Percentiles rank a stretch among this genome's conserved stretches.
Conservation (phyloP, 139 green algal species). For the Coccomyxa sp. region DNA sequence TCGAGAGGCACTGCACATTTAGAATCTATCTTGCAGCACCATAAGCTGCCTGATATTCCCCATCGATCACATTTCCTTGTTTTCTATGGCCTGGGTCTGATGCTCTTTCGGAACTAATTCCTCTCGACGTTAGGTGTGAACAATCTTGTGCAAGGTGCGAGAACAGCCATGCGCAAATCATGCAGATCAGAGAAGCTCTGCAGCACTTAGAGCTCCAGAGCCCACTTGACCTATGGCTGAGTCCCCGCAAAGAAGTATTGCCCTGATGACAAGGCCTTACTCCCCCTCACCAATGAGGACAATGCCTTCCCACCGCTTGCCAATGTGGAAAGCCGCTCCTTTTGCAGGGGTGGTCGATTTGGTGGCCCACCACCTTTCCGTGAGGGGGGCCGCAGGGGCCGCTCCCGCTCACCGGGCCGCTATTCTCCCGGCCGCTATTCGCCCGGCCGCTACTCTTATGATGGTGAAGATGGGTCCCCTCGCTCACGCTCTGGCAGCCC, state of each 20-base stretch:
- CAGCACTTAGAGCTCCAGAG: background rate
- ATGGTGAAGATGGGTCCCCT: background rate
- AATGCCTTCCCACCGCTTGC: background rate
- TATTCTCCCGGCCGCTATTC: constrained; percentile 17
- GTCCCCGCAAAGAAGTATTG: background rate
- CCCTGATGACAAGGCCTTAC: background rate
- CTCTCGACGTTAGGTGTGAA: too few relatives aligned
- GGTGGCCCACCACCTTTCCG: background rate
- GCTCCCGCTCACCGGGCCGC: constrained; percentile 3
- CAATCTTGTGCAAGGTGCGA: too few relatives aligned
- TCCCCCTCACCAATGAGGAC: background rate
- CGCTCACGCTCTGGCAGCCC: constrained; percentile 13
- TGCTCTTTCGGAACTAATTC: too few relatives aligned
- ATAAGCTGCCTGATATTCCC: too few relatives aligned
- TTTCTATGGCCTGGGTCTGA: too few relatives aligned
- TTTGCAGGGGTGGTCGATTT: background rate
- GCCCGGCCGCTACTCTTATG: constrained; percentile 8
- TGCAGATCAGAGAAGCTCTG: background rate
- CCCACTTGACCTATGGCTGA: too few relatives aligned
- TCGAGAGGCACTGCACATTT: too few relatives aligned
- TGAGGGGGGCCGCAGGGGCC: background rate
- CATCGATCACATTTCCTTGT: too few relatives aligned
- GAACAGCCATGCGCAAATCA: too few relatives aligned
- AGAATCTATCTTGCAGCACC: too few relatives aligned
- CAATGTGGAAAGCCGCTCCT: background rate